A percentile compares a stretch with the other conserved stretches of the same genome.
Conservation (phyloP, 345 rosid genomes). For the Eucalyptus sp. region DNA sequence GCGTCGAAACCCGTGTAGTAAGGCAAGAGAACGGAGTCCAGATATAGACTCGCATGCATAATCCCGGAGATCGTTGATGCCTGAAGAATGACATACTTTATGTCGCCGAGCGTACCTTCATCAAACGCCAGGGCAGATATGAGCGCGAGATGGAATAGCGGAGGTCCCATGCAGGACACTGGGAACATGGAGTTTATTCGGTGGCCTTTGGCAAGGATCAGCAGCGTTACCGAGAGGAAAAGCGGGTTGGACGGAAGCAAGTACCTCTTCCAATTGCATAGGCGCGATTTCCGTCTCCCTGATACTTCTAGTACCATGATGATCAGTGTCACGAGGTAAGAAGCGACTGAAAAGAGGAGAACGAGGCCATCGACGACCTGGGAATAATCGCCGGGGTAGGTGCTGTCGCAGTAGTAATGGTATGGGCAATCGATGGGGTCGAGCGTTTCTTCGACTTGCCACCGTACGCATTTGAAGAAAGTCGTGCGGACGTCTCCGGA, state of each 20-base stretch:
- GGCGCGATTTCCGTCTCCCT: slow-evolving; percentile 11
- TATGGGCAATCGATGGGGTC: slow-evolving; percentile 71
- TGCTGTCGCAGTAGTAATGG: slow-evolving; percentile 76
- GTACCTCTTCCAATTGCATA: slow-evolving; percentile 27
- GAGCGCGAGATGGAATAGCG: slow-evolving; percentile 46
- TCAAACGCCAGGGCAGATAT: slow-evolving; percentile 53
- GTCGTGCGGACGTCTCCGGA: slow-evolving; percentile 20
- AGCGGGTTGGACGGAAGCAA: slow-evolving; percentile 67
- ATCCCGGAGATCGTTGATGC: slow-evolving; percentile 78
- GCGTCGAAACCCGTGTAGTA: slow-evolving; percentile 89
- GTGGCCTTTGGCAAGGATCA: slow-evolving; percentile 59
- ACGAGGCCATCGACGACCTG: slow-evolving; percentile 27
- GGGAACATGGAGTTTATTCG: slow-evolving; percentile 52
- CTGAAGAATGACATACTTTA: slow-evolving; percentile 48
- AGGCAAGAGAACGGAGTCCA: slow-evolving; percentile 66
- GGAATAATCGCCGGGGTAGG: slow-evolving; percentile 46
- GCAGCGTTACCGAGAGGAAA: slow-evolving; percentile 45
- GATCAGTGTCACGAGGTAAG: slow-evolving; percentile 31
- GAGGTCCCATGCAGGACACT: slow-evolving; percentile 50
- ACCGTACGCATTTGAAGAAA: slow-evolving; percentile 63
- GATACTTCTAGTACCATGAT: slow-evolving; percentile 19
- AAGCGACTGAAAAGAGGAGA: slow-evolving; percentile 22
- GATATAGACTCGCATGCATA: slow-evolving; percentile 59
- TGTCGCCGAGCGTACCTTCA: slow-evolving; percentile 26
- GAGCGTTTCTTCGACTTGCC: slow-evolving; percentile 79